Evolutionary conservation across 2,329 filamentous ascomycete species (phyloP), one percentile per base, ranked within the genome.

Genomic region (Aspergillus clavatus): DNA sequence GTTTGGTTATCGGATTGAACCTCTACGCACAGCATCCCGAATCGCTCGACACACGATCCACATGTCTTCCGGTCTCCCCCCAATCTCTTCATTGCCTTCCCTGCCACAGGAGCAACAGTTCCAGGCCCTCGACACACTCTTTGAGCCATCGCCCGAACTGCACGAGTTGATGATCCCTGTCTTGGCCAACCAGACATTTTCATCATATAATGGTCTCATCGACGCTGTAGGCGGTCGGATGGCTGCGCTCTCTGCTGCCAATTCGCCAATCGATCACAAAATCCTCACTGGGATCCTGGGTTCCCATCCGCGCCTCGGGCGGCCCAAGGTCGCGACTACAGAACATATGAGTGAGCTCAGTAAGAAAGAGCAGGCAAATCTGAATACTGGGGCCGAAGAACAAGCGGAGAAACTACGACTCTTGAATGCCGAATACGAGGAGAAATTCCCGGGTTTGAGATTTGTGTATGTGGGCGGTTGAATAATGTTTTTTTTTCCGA

Each of bases 251-350:
- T 73, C 77, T 7, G 73, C 76, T 3, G 76, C 75, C 6, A 63
- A 66, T 23, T 75, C 68, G 6, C 67, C 72, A 16, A 71, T 71
- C 28, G 76, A 82, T 49, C 76, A 72, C 5, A 59, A 70, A 40
- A 79, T 74, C 48, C 76, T 96, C 0, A 79, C 88, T 35, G 74
- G 75, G 12, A 90, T 95, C 46, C 74, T 96, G 1, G 82, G 81
- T 41, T 84, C 87, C 7, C 90, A 96, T 65, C 90, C 90, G 1
- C 80, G 90, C 2, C 78, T 96, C 7, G 90, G 90, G 10, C 86
- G 83, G 57, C 60, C 63, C 10, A 59, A 63, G 26, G 42, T 51
- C 6, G 48, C 56, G 22, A 58, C 58, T 27, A 84, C 85, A 31
- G 84, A 89, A n/a, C 58, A 63, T 47, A 40, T 71, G 42, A 94